Base-by-base conservation (phyloP, 129 eudicot species). In the carrot (Daucus carota) region DNA sequence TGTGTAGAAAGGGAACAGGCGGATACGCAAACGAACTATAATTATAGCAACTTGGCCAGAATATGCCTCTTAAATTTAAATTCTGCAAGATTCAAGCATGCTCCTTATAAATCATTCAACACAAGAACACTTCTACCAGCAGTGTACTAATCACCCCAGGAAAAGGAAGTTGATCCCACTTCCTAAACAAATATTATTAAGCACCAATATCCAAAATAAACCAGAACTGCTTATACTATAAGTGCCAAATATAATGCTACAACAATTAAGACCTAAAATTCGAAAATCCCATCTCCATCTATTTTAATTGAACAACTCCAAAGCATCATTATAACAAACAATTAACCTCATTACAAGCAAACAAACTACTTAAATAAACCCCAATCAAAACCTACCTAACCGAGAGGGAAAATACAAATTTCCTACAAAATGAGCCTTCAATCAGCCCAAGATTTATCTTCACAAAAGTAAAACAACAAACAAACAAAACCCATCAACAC, bases 21-120 rank as follows among this genome's bases (percentile, higher is more conserved):
- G 59, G 47, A 78, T 44, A 71, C 13, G 65, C 52, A 40, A 78
- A 44, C 85, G 47, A 78, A 44, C 85, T 57, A 50, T 73, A 68
- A 79, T 22, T 18, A 68, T 68, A 50, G 59, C 59, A 50, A 20
- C 17, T 73, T 40, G 66, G 9, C 71, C 67, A 52, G 68, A 70
- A 74, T 57, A 70, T 34, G 34, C 31, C 41, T 31, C 81, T 26
- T 46, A 75, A 43, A 73, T 26, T 36, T 2, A 68, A 60, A 50
- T 42, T 75, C 78, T 26, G 70, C 34, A 6, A 54, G 29, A 54
- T 54, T 41, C 48, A 8, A 73, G 76, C 24, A 31, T 14, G 24
- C 42, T 31, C 62, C 62, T 44, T 17, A 0, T 4, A 24, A 73
- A 4, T 2, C 48, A 73, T 28, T 18, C 22, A 41, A 31, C 36